Percentiles rank a stretch among this genome's conserved stretches.
Conservation (phyloP, 495 filamentous ascomycete genomes). For the Sabuloglossum arenarium region DNA sequence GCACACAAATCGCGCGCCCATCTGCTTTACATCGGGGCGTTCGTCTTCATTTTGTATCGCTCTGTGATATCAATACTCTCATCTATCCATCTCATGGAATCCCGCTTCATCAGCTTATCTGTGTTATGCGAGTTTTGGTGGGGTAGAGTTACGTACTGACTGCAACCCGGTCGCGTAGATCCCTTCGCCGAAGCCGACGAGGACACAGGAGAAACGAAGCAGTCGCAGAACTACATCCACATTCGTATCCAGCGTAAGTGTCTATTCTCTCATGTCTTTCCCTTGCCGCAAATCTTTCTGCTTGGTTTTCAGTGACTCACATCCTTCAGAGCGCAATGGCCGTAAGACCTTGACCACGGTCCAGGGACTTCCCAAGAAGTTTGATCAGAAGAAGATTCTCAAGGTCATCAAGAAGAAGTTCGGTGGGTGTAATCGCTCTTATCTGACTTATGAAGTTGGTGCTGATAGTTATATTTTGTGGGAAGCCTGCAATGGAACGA, state of each 20-base stretch:
- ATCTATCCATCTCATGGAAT: not conserved
- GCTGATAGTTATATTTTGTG: not conserved
- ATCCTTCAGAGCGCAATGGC: constrained; percentile 84
- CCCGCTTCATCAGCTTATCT: not conserved
- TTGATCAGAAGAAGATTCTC: constrained; percentile 97
- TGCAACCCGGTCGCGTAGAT: constrained; percentile 32
- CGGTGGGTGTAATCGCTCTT: constrained; percentile 32
- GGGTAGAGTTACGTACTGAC: not conserved
- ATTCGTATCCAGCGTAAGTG: constrained; percentile 99
- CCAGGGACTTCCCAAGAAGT: constrained; percentile 93
- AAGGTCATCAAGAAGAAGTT: constrained; percentile 99
- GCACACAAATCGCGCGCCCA: not conserved
- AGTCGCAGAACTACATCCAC: constrained; percentile 97
- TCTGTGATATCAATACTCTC: not conserved
- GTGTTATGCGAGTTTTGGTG: not conserved
- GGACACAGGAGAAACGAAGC: constrained; percentile 78
- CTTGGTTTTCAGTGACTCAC: not conserved
- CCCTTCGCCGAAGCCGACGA: constrained; percentile 99
- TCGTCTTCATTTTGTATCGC: not conserved
- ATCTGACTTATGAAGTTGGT: constrained; percentile 3
- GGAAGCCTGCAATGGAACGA: constrained; percentile 98
- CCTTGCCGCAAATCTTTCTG: not conserved
- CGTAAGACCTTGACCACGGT: constrained; percentile 99
- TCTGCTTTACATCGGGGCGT: not conserved
- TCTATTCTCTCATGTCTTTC: not conserved